phyloP scores from a whole-genome alignment of 2,329 filamentous ascomycete species.

The Madurella fahalii region DNA sequence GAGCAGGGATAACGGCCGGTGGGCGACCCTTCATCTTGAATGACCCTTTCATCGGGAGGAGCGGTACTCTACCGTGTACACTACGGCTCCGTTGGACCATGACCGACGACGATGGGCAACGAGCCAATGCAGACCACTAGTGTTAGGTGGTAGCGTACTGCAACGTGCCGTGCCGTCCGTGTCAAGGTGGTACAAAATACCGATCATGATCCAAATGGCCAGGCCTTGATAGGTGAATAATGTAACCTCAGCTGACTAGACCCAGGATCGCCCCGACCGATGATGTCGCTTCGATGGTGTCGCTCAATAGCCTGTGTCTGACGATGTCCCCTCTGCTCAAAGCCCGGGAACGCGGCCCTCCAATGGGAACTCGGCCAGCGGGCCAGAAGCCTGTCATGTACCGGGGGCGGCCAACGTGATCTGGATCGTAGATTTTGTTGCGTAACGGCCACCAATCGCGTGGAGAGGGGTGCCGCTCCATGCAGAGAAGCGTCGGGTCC shows the following conservation, averaged over 20 bases:
- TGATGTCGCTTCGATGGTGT: too few species aligned
- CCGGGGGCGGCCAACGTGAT: conserved; percentile 19
- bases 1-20: conserved; percentile 13
- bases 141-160: conserved; percentile 10
- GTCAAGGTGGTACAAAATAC: too few species aligned
- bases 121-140: not conserved
- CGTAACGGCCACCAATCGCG: conserved; percentile 20
- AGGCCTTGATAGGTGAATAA: too few species aligned
- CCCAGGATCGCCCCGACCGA: too few species aligned
- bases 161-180: conserved; percentile 13
- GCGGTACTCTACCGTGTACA: too few species aligned
- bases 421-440: conserved; percentile 20
- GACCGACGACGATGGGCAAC: not conserved
- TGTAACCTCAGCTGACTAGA: too few species aligned
- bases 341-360: not conserved
- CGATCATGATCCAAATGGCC: too few species aligned
- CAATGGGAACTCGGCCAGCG: conserved; percentile 16
- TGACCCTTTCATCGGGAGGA: not conserved
- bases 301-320: too few species aligned
- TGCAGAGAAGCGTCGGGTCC: not conserved
- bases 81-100: not conserved
- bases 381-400: conserved; percentile 9
- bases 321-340: not conserved
- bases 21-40: not conserved
- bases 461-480: not conserved